Base-by-base conservation (phyloP, 768 basidiomycete genomes). In the Lyophyllum atratum region DNA sequence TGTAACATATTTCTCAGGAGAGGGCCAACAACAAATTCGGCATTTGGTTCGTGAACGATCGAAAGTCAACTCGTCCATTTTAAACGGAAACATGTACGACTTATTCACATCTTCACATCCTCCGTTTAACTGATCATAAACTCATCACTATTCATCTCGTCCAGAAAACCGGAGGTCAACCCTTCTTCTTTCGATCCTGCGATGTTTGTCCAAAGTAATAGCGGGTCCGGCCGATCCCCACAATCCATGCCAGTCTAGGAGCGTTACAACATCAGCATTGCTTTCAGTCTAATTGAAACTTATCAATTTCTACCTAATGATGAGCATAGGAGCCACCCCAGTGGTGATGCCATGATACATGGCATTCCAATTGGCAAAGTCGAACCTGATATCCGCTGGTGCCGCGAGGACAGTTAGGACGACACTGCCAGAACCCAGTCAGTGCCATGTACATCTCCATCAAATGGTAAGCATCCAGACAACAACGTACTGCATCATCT, bases 291-390 rank as follows among this genome's bases (percentile, higher is more conserved):
- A 54, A 19, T 15, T 11, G 25, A 49, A 26, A 9, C 17, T n/a
- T n/a, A 26, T 37, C 21, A 29, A n/a, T 19, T 68, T 72, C 49
- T 66, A 89, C 89, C 89, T 80, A 61, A 78, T 77, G 39, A 74
- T 47, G 52, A 87, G 77, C 34, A 92, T 74, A 24, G 85, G 70
- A 28, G 85, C 50, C 22, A 82, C 80, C 56, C 84, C 73, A 3
- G 88, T 85, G 65, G 91, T 85, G 64, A 92, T 93, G 31, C 90
- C 90, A 61, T 92, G 90, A 0, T 85, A 88, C 77, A 82, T 86
- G 25, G 77, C 66, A 68, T 91, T 92, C 91, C 90, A 93, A 14
- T 66, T 63, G 8, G 67, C 67, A 33, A 81, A 73, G 25, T 75
- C 72, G 56, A 77, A 85, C 46, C 77, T 78, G 59, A 89, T 68